Evolutionary conservation across 2,329 filamentous ascomycete genomes (phyloP).

Genomic region (Penicillium polonicum): DNA sequence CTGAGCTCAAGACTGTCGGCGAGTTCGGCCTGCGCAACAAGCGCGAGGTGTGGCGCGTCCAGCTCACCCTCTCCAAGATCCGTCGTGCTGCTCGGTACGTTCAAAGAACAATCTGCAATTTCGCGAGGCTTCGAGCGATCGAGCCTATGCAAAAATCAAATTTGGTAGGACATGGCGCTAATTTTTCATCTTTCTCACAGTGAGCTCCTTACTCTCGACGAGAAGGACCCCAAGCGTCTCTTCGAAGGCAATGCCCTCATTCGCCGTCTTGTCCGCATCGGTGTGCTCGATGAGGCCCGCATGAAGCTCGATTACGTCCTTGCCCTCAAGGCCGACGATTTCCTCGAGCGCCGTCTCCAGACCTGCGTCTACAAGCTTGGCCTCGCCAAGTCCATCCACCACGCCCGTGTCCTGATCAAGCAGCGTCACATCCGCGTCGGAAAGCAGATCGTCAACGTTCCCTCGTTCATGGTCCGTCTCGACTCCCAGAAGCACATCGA

Average conservation of each 20-base stretch:
- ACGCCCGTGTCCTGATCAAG: conserved; percentile 99
- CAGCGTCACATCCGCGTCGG: conserved; percentile 99
- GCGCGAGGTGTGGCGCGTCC: conserved; percentile 99
- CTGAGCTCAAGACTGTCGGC: conserved; percentile 98
- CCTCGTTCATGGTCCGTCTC: conserved; percentile 98
- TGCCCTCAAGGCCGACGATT: conserved; percentile 98
- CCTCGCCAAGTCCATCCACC: conserved; percentile 99
- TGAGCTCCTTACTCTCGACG: conserved; percentile 99
- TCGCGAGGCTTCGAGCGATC: not conserved
- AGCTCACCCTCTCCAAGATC: conserved; percentile 99
- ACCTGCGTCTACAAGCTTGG: conserved; percentile 99
- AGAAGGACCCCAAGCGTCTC: conserved; percentile 99
- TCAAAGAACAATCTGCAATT: conserved; percentile 1
- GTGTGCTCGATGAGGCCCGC: conserved; percentile 99
- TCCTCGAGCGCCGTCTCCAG: conserved; percentile 99
- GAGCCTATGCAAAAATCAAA: not conserved
- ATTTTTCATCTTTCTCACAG: conserved; percentile 48
- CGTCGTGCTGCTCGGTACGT: conserved; percentile 99
- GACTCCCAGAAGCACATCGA: conserved; percentile 99
- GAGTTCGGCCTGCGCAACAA: conserved; percentile 99
- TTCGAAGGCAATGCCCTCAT: conserved; percentile 99
- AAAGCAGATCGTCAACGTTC: conserved; percentile 99
- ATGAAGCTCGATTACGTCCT: conserved; percentile 99
- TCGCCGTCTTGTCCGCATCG: conserved; percentile 98
- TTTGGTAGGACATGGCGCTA: not conserved